Evolutionary conservation across 495 filamentous ascomycete species (phyloP).

Genomic region (Cercophora sp.): DNA sequence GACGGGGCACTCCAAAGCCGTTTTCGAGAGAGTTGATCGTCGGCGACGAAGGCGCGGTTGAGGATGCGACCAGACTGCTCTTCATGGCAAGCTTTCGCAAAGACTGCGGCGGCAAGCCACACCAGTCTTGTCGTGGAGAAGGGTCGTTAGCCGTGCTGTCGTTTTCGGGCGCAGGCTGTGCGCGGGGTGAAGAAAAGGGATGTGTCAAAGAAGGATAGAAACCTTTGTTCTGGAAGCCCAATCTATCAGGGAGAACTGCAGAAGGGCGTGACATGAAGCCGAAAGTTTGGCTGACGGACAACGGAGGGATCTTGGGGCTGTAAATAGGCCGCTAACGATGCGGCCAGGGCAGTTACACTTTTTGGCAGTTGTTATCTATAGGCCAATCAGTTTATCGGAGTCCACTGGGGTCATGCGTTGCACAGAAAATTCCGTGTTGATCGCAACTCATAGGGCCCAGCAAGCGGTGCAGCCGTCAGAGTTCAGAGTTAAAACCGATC

Average conservation of each 20-base stretch:
- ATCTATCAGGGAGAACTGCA: constrained; percentile 10
- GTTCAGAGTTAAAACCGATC: too few species aligned
- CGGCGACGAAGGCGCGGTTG: constrained; percentile 30
- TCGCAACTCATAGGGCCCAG: too few species aligned
- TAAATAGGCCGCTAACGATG: too few species aligned
- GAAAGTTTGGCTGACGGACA: background rate
- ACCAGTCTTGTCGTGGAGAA: constrained; percentile 20
- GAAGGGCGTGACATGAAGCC: constrained; percentile 23
- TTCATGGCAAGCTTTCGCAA: constrained; percentile 51
- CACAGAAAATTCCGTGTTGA: constrained; percentile 2
- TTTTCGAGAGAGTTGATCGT: constrained; percentile 20
- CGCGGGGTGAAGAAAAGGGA: background rate
- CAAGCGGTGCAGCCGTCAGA: too few species aligned
- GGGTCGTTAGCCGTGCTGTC: constrained; percentile 24
- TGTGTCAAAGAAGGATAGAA: background rate
- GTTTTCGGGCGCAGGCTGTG: constrained; percentile 6
- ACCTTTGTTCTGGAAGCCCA: constrained; percentile 20
- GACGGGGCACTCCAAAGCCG: background rate
- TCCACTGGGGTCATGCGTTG: background rate
- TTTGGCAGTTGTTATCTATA: background rate
- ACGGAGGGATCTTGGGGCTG: background rate
- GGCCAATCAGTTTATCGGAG: constrained; percentile 1
- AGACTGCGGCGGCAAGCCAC: constrained; percentile 30
- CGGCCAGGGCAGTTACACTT: too few species aligned
- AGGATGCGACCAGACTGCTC: constrained; percentile 33